Evolutionary conservation across 495 filamentous ascomycete species (phyloP).

Genomic region (Penicillium desertorum): DNA sequence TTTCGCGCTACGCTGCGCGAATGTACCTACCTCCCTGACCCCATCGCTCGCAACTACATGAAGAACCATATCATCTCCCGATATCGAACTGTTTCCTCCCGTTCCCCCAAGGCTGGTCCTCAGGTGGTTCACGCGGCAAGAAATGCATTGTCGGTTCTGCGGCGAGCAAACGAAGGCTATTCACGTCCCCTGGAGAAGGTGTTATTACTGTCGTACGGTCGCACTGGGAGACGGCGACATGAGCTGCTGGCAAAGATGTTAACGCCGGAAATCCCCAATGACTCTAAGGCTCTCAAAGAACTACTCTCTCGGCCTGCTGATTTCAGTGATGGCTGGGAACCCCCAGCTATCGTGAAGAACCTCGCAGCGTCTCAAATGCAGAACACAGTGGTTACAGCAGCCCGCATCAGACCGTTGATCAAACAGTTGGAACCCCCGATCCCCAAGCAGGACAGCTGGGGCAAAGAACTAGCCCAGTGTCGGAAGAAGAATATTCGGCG

Average conservation of each 20-base stretch:
- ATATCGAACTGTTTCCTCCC: slow-evolving; percentile 44
- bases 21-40: slow-evolving; percentile 79
- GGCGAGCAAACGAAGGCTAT: slow-evolving; percentile 66
- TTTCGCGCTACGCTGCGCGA: slow-evolving; percentile 81
- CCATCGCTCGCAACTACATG: slow-evolving; percentile 61
- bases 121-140: slow-evolving; percentile 28
- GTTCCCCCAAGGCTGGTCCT: slow-evolving; percentile 6
- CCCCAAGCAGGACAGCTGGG: slow-evolving; percentile 64
- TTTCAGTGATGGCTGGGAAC: slow-evolving; percentile 40
- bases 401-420: slow-evolving; percentile 30
- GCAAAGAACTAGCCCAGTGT: slow-evolving; percentile 50
- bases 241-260: slow-evolving; percentile 56
- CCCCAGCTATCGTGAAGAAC: slow-evolving; percentile 31
- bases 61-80: slow-evolving; percentile 55
- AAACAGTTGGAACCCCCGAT: slow-evolving; percentile 50
- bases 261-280: slow-evolving; percentile 32
- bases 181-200: slow-evolving; percentile 59
- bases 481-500: slow-evolving; percentile 58
- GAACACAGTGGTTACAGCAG: slow-evolving; percentile 23
- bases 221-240: slow-evolving; percentile 65
- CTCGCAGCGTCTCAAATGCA: slow-evolving; percentile 42
- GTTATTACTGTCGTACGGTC: slow-evolving; percentile 68
- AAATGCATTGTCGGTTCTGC: slow-evolving; percentile 39
- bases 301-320: slow-evolving; percentile 17
- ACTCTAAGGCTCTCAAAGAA: slow-evolving; percentile 28